Percentiles rank a stretch among this genome's conserved stretches.
Evolutionary conservation across 176 grass and related monocot species (phyloP).

Genomic region (Triticum dicoccoides): DNA sequence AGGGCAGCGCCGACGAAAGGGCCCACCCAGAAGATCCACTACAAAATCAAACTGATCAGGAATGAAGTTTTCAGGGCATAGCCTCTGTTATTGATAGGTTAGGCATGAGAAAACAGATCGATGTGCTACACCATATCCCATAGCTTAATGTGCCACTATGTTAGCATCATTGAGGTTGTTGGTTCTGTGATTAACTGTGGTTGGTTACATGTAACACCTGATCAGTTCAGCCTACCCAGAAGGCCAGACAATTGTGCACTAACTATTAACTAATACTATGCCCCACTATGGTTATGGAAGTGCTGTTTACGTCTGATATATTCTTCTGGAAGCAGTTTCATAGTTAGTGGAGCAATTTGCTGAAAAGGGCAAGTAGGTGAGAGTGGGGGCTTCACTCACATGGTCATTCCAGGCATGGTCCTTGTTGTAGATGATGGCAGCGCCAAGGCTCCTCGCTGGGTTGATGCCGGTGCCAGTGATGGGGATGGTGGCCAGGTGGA

Average conservation of each 20-base stretch:
- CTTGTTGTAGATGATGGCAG: conserved; percentile 89
- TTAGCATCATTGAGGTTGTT: background rate
- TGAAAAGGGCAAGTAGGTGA: conserved; percentile 12
- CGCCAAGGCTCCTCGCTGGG: conserved; percentile 85
- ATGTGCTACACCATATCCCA: no score
- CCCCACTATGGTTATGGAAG: background rate
- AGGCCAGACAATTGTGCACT: no score
- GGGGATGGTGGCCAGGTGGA: conserved; percentile 95
- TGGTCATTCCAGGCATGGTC: conserved; percentile 76
- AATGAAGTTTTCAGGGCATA: no score
- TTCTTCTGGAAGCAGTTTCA: background rate
- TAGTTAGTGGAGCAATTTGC: background rate
- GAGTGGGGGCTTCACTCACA: conserved; percentile 47
- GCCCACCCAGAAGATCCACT: conserved; percentile 99
- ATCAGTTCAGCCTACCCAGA: background rate
- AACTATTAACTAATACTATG: background rate
- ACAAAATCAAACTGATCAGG: background rate
- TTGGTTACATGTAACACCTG: background rate
- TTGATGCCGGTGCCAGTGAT: conserved; percentile 98
- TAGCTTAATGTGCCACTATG: background rate
- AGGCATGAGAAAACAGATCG: no score
- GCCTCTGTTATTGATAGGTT: no score
- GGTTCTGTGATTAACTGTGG: background rate
- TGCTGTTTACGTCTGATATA: background rate
- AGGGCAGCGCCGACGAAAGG: conserved; percentile 87